Conservation (phyloP, 169 alveolate genomes). For the Perkinsus marinus region DNA sequence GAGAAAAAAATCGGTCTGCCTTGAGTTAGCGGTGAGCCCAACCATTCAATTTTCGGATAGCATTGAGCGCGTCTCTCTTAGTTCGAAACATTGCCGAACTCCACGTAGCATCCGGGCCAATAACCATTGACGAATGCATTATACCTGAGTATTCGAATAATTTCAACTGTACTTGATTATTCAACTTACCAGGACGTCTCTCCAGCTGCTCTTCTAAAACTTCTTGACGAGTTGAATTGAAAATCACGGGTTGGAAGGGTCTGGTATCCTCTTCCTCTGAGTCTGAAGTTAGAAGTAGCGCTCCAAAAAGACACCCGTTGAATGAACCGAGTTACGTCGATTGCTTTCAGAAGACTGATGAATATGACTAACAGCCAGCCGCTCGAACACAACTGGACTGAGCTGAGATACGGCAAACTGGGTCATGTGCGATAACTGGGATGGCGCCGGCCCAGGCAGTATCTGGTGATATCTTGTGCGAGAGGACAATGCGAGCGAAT, state of each 20-base stretch:
- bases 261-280: no score
- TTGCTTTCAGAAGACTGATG: no score
- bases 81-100: neutral
- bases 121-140: neutral
- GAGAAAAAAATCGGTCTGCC: neutral
- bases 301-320: no score
- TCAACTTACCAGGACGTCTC: neutral
- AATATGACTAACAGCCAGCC: neutral
- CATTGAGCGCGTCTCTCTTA: neutral
- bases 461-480: neutral
- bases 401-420: neutral
- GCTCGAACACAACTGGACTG: neutral
- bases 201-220: neutral
- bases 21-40: neutral
- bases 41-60: neutral
- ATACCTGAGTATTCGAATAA: neutral
- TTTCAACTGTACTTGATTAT: neutral
- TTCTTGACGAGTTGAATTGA: no score
- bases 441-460: neutral
- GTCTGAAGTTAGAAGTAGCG: no score
- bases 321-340: no score
- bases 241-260: no score
- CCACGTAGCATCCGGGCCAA: neutral
- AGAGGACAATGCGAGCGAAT: no score
- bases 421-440: neutral